phyloP scores from a whole-genome alignment of 305 asterid genomes.

The Nicotiana rustica region DNA sequence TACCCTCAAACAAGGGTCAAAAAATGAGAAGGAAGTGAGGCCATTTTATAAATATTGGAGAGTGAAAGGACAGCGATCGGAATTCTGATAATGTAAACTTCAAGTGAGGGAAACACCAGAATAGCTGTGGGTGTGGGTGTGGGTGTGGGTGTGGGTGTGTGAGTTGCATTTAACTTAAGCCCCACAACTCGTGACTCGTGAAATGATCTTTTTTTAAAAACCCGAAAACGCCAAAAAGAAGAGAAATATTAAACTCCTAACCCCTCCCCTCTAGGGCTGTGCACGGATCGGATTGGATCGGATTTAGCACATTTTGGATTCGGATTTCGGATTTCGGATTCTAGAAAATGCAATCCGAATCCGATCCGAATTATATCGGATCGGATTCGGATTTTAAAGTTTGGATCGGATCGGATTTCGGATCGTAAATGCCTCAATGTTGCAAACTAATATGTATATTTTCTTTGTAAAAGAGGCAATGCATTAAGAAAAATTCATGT shows the following conservation, averaged over 20 bases:
- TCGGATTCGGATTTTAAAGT: too few species aligned
- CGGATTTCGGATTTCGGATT: too few species aligned
- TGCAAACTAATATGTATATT: too few species aligned
- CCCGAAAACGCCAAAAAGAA: neutral
- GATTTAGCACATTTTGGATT: too few species aligned
- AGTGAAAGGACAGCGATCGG: neutral
- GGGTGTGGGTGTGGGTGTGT: conserved; percentile 11
- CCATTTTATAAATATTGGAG: conserved; percentile 33
- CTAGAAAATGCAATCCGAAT: too few species aligned
- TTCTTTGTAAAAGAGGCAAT: too few species aligned
- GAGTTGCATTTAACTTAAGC: conserved; percentile 33
- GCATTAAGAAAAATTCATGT: too few species aligned
- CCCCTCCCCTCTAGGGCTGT: neutral
- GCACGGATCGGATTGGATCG: too few species aligned
- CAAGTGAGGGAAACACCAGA: conserved; percentile 35
- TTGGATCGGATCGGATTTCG: too few species aligned
- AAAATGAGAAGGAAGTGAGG: conserved; percentile 23
- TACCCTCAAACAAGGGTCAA: neutral
- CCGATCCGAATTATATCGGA: too few species aligned
- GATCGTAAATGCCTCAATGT: too few species aligned
- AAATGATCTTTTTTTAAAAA: neutral
- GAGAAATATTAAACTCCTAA: neutral
- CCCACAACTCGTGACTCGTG: conserved; percentile 34
- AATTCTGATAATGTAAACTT: conserved; percentile 43
- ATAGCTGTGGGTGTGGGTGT: neutral